Conservation (phyloP, 2,329 filamentous ascomycete species). For the Pseudogymnoascus sp. region DNA sequence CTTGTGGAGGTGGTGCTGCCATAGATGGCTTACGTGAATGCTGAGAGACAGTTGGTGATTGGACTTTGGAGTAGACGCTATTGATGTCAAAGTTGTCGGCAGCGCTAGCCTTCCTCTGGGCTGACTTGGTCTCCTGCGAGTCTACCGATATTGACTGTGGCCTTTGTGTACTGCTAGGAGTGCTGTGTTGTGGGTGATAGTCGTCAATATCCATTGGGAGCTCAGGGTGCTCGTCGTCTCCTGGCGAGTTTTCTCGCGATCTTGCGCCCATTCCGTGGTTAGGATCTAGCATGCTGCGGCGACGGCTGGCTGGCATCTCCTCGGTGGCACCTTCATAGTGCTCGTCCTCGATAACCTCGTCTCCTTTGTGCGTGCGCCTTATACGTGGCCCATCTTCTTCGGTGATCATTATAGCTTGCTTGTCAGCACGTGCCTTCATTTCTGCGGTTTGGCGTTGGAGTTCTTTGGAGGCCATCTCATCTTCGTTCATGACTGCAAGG, state of each 20-base stretch:
- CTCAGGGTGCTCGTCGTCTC: constrained; percentile 20
- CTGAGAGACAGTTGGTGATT: constrained; percentile 57
- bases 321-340: constrained; percentile 36
- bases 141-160: constrained; percentile 19
- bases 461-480: constrained; percentile 89
- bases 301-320: constrained; percentile 26
- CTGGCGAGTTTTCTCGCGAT: constrained; percentile 32
- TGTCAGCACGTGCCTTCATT: constrained; percentile 71
- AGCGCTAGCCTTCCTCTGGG: constrained; percentile 21
- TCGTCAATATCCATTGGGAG: constrained; percentile 27
- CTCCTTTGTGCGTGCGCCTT: constrained; percentile 87
- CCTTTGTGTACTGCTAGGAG: constrained; percentile 16
- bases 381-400: constrained; percentile 71
- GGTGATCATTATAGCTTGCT: constrained; percentile 75
- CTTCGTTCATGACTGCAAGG: constrained; percentile 79
- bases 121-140: constrained; percentile 13
- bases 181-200: constrained; percentile 25
- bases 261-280: constrained; percentile 29
- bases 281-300: constrained; percentile 35
- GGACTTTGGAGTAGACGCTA: constrained; percentile 76
- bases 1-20: constrained; percentile 35
- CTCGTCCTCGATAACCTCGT: constrained; percentile 80
- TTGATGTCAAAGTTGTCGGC: constrained; percentile 66
- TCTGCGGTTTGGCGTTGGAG: constrained; percentile 70
- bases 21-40: constrained; percentile 41